Base-by-base conservation (phyloP, 768 basidiomycete species). In the Paxillus rubicundulus region DNA sequence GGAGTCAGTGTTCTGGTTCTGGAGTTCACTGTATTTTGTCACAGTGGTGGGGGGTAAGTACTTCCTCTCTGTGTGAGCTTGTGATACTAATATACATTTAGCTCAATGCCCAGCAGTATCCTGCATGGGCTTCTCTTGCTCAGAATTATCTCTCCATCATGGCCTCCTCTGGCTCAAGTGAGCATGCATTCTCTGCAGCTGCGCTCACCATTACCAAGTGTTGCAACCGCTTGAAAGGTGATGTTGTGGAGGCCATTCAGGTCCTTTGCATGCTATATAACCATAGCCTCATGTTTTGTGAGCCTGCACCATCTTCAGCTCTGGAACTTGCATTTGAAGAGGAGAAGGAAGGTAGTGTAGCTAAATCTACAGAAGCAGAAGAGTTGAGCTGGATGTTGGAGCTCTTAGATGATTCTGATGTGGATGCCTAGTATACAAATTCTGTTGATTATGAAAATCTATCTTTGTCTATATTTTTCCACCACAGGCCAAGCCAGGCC, bases 171-270 rank as follows among this genome's bases (percentile, higher is more conserved):
- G 27, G 4, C 27, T 28, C 27, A 28, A 28, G 27, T 28, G 71
- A 76, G 54, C 64, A 63, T 8, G 74, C 71, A 5, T 77, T 77
- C 53, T 77, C 70, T 1, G 58, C 63, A 3, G 73, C 66, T 9
- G 72, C 73, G 4, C 72, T 76, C 27, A 76, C 74, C 0, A 66
- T 75, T 36, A 65, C 55, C 13, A 73, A 73, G 52, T 65, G 58
- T 17, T 60, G 65, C 4, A 74, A 70, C 48, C 56, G 61, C 9
- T 62, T 74, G 37, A 68, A 72, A 45, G 66, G 53, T 14, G 68
- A 74, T 56, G 63, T 72, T 49, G 63, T 73, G 5, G 66, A 73
- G 49, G 71, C 69, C 2, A 36, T 70, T 24, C 67, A 74, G 47
- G 64, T 54, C 36, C 45, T 71, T 10, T 68, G 68, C 47, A 68